Conservation (phyloP, 768 basidiomycete genomes). For the Hericium coralloides region DNA sequence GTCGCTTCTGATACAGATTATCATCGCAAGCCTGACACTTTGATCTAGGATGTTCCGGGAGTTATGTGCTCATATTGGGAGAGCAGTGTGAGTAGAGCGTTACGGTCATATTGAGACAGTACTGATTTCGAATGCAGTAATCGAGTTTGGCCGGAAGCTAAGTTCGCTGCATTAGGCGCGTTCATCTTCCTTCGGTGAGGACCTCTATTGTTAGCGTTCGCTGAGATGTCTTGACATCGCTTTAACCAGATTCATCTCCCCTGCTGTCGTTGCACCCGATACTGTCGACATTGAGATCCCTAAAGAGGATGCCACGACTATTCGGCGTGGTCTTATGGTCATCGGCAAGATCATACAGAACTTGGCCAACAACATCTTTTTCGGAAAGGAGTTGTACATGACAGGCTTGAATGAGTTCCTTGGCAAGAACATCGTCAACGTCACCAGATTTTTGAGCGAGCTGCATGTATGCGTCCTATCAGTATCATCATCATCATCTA, state of each 20-base stretch:
- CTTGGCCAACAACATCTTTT: constrained; percentile 88
- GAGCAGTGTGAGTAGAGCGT: constrained; percentile 52
- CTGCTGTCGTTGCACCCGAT: constrained; percentile 82
- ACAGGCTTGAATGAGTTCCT: constrained; percentile 70
- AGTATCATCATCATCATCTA: constrained; percentile 15
- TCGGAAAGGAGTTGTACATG: constrained; percentile 88
- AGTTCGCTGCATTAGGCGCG: constrained; percentile 76
- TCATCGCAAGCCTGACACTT: neutral
- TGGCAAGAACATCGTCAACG: constrained; percentile 54
- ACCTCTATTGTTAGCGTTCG: neutral
- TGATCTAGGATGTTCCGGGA: constrained; percentile 71
- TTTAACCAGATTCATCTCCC: constrained; percentile 75
- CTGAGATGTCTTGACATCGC: neutral
- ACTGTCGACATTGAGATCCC: constrained; percentile 77
- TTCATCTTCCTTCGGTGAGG: constrained; percentile 82
- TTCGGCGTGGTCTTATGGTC: constrained; percentile 74
- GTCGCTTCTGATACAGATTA: constrained; percentile 21
- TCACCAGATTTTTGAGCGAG: constrained; percentile 72
- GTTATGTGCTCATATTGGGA: constrained; percentile 74
- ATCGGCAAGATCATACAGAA: constrained; percentile 92
- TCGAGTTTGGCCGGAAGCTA: constrained; percentile 68
- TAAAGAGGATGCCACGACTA: constrained; percentile 41
- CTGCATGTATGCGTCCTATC: constrained; percentile 45
- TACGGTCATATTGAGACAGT: neutral
- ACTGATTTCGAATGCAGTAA: constrained; percentile 31